A percentile compares a stretch with the other conserved stretches of the same genome.
phyloP scores from a whole-genome alignment of 768 basidiomycete species.

The Lactarius psammicola region DNA sequence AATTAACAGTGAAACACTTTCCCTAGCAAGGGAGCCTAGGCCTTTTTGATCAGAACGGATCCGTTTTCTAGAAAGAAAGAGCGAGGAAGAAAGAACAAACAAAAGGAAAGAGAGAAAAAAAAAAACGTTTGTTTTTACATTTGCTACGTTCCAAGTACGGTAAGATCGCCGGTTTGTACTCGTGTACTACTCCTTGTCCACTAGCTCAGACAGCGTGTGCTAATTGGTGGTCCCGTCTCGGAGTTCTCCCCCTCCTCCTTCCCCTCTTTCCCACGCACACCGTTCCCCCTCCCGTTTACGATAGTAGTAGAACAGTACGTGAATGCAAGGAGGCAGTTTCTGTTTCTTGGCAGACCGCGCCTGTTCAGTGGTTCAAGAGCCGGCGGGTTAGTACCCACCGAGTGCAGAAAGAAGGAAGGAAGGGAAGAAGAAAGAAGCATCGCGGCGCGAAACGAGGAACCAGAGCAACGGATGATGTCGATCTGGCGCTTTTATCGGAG shows the following conservation, averaged over 20 bases:
- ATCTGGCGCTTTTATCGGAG: neutral
- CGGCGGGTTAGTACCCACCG: neutral
- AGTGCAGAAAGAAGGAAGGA: neutral
- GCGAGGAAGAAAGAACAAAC: neutral
- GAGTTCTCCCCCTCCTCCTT: neutral
- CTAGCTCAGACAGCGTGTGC: neutral
- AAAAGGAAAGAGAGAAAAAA: neutral
- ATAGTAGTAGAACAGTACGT: too few species aligned
- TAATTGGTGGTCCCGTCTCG: neutral
- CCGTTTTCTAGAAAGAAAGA: slow-evolving; percentile 11
- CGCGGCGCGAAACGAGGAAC: neutral
- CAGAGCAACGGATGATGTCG: neutral
- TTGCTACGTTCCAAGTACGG: neutral
- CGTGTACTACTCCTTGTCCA: neutral
- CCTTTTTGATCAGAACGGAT: slow-evolving; percentile 14
- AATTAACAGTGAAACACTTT: slow-evolving; percentile 11
- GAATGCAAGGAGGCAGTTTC: neutral
- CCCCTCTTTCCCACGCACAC: neutral
- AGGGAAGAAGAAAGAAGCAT: neutral
- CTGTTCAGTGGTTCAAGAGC: neutral
- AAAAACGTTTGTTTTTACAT: neutral
- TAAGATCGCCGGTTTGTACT: neutral
- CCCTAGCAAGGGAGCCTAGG: neutral
- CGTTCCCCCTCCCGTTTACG: neutral
- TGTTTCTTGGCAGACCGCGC: neutral